A percentile compares a stretch with the other conserved stretches of the same genome.
Conservation (phyloP, 371 early-diverging fungal genomes). For the Mortierella sp. region DNA sequence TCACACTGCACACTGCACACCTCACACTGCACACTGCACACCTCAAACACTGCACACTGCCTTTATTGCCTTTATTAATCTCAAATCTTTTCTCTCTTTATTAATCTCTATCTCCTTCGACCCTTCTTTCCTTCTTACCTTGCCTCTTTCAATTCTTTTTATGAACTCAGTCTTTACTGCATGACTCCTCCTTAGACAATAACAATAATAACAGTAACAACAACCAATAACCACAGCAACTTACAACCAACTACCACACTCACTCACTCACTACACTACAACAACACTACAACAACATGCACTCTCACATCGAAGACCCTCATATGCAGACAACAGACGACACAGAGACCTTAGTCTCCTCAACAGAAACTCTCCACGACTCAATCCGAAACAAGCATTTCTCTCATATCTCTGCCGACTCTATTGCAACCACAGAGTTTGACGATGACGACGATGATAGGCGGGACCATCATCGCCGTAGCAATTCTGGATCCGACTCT, state of each 20-base stretch:
- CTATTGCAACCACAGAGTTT: slow-evolving; percentile 35
- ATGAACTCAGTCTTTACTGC: neutral
- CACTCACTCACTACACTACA: slow-evolving; percentile 1
- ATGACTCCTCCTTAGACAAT: neutral
- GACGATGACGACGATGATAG: slow-evolving; percentile 38
- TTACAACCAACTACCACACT: neutral
- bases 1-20: neutral
- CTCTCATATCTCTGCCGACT: slow-evolving; percentile 51
- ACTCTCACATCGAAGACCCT: slow-evolving; percentile 20
- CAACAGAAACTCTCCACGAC: slow-evolving; percentile 1
- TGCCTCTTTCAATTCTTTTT: slow-evolving; percentile 6
- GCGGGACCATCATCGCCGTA: slow-evolving; percentile 40
- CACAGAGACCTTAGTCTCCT: slow-evolving; percentile 31
- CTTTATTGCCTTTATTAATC: neutral
- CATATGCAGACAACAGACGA: slow-evolving; percentile 15
- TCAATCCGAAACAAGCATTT: slow-evolving; percentile 34
- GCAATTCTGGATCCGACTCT: slow-evolving; percentile 38
- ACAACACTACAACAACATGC: slow-evolving; percentile 16
- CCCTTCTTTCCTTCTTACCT: neutral
- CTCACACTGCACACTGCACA: neutral
- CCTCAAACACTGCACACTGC: neutral
- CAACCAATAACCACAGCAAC: no score
- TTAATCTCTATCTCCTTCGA: slow-evolving; percentile 5
- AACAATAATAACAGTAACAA: no score
- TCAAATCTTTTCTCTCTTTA: neutral